Percentiles rank a stretch among this genome's conserved stretches.
phyloP scores from a whole-genome alignment of 371 early-diverging fungal species.

The Furculomyces boomerangus region DNA sequence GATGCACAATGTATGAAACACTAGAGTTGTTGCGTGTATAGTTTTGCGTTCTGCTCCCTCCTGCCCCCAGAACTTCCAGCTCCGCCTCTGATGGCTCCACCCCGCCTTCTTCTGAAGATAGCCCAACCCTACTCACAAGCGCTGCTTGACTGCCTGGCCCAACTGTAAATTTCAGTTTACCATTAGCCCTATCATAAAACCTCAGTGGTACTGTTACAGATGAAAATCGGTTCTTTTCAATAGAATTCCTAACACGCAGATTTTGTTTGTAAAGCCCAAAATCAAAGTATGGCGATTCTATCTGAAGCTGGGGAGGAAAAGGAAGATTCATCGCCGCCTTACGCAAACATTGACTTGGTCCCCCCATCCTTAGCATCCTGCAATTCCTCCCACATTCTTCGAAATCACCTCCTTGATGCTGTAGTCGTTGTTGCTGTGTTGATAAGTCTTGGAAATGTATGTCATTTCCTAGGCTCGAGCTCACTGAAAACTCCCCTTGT shows the following conservation, averaged over 20 bases:
- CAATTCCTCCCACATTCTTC: background rate
- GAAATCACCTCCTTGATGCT: too few species aligned
- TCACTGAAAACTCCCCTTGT: background rate
- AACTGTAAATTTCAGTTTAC: conserved; percentile 16
- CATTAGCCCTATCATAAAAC: conserved; percentile 16
- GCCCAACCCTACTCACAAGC: background rate
- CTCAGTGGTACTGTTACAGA: conserved; percentile 11
- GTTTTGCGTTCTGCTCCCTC: background rate
- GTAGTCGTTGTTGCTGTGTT: too few species aligned
- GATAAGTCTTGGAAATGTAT: background rate
- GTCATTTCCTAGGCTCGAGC: background rate
- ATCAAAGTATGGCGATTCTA: conserved; percentile 19
- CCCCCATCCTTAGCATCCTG: background rate
- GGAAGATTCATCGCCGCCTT: conserved; percentile 17
- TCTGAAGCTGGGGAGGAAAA: conserved; percentile 17
- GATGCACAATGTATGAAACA: conserved; percentile 1
- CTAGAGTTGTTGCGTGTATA: background rate
- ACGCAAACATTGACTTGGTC: conserved; percentile 14
- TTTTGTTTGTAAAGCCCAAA: conserved; percentile 15
- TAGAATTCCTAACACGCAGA: conserved; percentile 12
- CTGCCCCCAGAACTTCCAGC: background rate
- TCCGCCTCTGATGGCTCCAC: background rate
- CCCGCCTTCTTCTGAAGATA: background rate
- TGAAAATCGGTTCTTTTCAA: conserved; percentile 14
- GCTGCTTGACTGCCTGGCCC: conserved; percentile 3